Conservation (phyloP, 2,329 filamentous ascomycete species). For the Trichothecium roseum region DNA sequence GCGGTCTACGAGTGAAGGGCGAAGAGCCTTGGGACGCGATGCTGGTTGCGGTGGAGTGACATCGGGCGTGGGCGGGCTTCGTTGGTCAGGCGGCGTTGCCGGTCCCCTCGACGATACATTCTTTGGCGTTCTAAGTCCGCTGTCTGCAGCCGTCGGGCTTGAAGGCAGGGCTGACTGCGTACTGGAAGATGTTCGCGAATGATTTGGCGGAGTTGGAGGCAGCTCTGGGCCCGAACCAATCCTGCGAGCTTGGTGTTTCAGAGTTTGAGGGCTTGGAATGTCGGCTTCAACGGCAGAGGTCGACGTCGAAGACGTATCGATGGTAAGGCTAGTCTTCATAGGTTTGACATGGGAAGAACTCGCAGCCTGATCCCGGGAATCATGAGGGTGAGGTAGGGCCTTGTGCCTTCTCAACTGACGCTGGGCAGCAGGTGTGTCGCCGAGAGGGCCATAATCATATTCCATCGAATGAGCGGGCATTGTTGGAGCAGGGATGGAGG, state of each 20-base stretch:
- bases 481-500: constrained; percentile 16
- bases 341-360: constrained; percentile 11
- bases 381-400: constrained; percentile 25
- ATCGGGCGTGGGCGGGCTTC: constrained; percentile 65
- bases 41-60: constrained; percentile 55
- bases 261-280: constrained; percentile 24
- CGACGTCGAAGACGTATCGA: constrained; percentile 16
- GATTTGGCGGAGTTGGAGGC: constrained; percentile 53
- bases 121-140: constrained; percentile 25
- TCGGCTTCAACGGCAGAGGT: constrained; percentile 16
- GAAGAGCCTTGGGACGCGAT: constrained; percentile 31
- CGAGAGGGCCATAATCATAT: constrained; percentile 14
- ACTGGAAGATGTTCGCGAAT: constrained; percentile 47
- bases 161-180: constrained; percentile 33
- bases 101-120: constrained; percentile 29
- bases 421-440: constrained; percentile 17
- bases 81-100: constrained; percentile 54
- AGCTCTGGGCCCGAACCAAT: constrained; percentile 36
- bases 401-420: constrained; percentile 37
- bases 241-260: constrained; percentile 30
- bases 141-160: constrained; percentile 28
- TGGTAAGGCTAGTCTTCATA: constrained; percentile 12
- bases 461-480: constrained; percentile 21
- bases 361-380: constrained; percentile 13
- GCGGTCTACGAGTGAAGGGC: constrained; percentile 37